Percentiles rank a stretch among this genome's conserved stretches.
phyloP scores from a whole-genome alignment of 2,329 filamentous ascomycete species.

The Fusarium newnesense region DNA sequence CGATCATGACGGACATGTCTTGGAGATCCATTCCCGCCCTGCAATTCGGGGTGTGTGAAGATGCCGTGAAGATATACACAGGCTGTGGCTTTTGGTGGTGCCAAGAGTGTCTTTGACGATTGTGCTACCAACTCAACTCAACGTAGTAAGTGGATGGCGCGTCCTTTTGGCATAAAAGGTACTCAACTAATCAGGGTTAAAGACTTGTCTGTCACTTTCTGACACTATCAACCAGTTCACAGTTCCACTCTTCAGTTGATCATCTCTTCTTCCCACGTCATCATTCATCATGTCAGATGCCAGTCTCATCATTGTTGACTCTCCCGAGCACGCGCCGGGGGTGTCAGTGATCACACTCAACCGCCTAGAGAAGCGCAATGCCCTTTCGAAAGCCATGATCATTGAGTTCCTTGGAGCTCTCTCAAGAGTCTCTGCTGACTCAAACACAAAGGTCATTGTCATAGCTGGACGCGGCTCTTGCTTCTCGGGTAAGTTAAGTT shows the following conservation, averaged over 20 bases:
- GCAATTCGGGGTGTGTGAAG: constrained; percentile 9
- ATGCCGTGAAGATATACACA: constrained; percentile 18
- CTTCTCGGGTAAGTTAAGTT: constrained; percentile 33
- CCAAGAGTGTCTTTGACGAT: constrained; percentile 32
- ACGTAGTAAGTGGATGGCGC: constrained; percentile 54
- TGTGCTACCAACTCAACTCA: constrained; percentile 43
- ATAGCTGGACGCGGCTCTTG: constrained; percentile 49
- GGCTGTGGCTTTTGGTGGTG: constrained; percentile 24
- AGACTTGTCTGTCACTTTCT: not conserved
- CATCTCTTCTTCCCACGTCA: not conserved
- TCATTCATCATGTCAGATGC: not conserved
- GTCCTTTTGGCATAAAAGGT: constrained; percentile 10
- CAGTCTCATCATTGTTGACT: not conserved
- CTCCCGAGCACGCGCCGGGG: not conserved
- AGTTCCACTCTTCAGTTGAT: not conserved
- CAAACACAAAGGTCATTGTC: constrained; percentile 49
- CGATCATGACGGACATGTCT: constrained; percentile 26
- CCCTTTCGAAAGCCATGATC: constrained; percentile 64
- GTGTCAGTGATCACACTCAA: constrained; percentile 50
- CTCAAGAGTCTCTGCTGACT: constrained; percentile 30
- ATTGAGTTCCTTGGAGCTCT: constrained; percentile 52
- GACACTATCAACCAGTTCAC: not conserved
- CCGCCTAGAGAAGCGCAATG: constrained; percentile 67
- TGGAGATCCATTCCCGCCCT: constrained; percentile 36
- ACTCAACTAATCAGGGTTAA: not conserved